Conservation (phyloP, 1,284 basidiomycete species). For the Chondrostereum purpureum region DNA sequence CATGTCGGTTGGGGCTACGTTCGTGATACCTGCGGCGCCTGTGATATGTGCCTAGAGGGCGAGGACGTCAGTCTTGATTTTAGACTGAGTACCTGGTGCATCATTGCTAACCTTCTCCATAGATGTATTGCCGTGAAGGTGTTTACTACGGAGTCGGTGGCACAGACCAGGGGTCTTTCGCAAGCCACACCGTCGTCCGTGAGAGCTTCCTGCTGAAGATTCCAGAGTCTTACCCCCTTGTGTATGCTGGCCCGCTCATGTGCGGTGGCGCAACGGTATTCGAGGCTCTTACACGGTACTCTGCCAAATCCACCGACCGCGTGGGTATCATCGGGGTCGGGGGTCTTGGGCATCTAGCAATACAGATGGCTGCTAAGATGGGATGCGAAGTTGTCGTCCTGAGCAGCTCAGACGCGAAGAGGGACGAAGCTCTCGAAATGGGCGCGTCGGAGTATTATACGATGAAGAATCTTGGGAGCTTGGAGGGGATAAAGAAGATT, state of each 20-base stretch:
- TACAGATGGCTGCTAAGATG: slow-evolving; percentile 45
- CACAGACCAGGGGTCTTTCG: slow-evolving; percentile 50
- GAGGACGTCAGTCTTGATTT: slow-evolving; percentile 35
- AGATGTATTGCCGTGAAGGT: slow-evolving; percentile 21
- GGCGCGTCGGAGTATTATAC: slow-evolving; percentile 45
- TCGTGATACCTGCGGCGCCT: slow-evolving; percentile 11
- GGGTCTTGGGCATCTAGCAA: slow-evolving; percentile 46
- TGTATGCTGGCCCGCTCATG: slow-evolving; percentile 41
- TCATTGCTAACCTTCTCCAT: not conserved
- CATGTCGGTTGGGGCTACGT: slow-evolving; percentile 16
- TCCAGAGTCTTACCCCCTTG: slow-evolving; percentile 46
- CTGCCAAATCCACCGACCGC: slow-evolving; percentile 32
- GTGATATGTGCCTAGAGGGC: slow-evolving; percentile 19
- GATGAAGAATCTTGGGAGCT: slow-evolving; percentile 26
- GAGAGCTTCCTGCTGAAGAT: slow-evolving; percentile 61
- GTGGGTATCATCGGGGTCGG: slow-evolving; percentile 62
- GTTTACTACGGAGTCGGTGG: slow-evolving; percentile 39
- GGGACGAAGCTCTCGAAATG: slow-evolving; percentile 51
- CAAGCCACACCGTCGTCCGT: slow-evolving; percentile 52
- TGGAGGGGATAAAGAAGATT: slow-evolving; percentile 21
- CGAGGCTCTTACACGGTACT: slow-evolving; percentile 47
- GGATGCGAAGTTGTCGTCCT: slow-evolving; percentile 59
- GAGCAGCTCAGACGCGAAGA: slow-evolving; percentile 49
- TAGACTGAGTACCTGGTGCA: not conserved
- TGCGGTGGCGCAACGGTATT: slow-evolving; percentile 62